A percentile compares a stretch with the other conserved stretches of the same genome.
phyloP scores from a whole-genome alignment of 2,329 filamentous ascomycete genomes.

The Alternaria sp. region DNA sequence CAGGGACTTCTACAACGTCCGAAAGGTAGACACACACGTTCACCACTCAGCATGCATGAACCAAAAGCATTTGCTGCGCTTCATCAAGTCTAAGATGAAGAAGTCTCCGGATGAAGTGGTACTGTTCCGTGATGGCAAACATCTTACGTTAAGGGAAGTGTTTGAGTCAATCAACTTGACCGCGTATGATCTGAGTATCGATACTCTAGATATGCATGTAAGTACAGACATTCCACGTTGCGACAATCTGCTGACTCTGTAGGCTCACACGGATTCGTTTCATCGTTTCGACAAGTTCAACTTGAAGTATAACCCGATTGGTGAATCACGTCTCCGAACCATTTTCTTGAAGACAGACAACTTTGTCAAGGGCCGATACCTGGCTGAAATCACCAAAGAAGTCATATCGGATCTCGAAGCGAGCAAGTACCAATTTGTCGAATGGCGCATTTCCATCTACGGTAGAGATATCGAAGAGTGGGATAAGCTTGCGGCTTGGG shows the following conservation, averaged over 20 bases:
- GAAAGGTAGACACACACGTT: constrained; percentile 98
- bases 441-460: constrained; percentile 98
- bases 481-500: constrained; percentile 97
- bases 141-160: constrained; percentile 89
- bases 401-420: constrained; percentile 97
- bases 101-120: constrained; percentile 95
- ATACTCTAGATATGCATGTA: constrained; percentile 98
- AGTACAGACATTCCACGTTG: constrained; percentile 46
- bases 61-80: constrained; percentile 95
- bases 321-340: constrained; percentile 93
- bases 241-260: constrained; percentile 17
- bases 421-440: constrained; percentile 99
- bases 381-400: constrained; percentile 97
- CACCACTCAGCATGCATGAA: constrained; percentile 99
- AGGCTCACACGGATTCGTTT: constrained; percentile 97
- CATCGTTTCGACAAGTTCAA: constrained; percentile 99
- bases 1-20: constrained; percentile 98
- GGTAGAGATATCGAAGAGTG: constrained; percentile 92
- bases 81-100: constrained; percentile 99
- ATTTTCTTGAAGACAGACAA: constrained; percentile 99
- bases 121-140: constrained; percentile 88
- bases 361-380: constrained; percentile 92
- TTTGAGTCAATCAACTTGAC: constrained; percentile 98
- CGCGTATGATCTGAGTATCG: constrained; percentile 96
- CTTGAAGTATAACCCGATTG: constrained; percentile 96